Base-by-base conservation (phyloP, 441 rosid genomes). In the Isatis lusitanica region DNA sequence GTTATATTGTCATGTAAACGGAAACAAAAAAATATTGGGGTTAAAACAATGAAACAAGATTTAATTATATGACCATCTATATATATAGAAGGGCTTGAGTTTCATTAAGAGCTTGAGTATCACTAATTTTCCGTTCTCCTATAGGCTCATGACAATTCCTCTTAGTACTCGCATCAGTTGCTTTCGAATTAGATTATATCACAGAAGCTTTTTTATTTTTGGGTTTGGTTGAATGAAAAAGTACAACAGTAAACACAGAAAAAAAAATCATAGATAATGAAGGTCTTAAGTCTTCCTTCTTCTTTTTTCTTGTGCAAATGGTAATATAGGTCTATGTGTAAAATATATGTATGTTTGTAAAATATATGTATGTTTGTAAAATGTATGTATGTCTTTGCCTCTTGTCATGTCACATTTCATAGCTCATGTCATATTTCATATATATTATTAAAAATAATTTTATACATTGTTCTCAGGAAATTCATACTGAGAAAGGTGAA, bases 381-480 rank as follows among this genome's bases (percentile, higher is more conserved):
- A 38, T 36, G 9, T 10, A 10, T 39, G 12, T 39, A 39, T 10
- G 13, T 40, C 1, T 42, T 42, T 42, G 46, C n/a, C 46, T 42
- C 38, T 35, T 35, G 7, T 30, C 33, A 30, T 30, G 33, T 30
- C 33, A 30, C 6, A 4, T 30, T 30, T 30, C 33, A 30, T 3
- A 30, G 5, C 33, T 30, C 33, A 30, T 35, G 38, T 35, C 38
- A 35, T 8, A 2, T 7, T 35, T 35, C 1, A 35, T 8, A 35
- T 6, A 36, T 36, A 2, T 36, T 36, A 11, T 17, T 18, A 56
- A 12, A 39, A 11, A 12, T 10, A 42, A 40, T 7, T 2, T 5
- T 6, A 33, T 35, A 35, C 9, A 5, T 28, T 44, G 8, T 9
- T 63, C 43, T 33, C 76, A 72, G 77, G 26, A 74, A 74, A 17